phyloP scores from a whole-genome alignment of 2,329 filamentous ascomycete species.

The Diaporthe citriasiana region DNA sequence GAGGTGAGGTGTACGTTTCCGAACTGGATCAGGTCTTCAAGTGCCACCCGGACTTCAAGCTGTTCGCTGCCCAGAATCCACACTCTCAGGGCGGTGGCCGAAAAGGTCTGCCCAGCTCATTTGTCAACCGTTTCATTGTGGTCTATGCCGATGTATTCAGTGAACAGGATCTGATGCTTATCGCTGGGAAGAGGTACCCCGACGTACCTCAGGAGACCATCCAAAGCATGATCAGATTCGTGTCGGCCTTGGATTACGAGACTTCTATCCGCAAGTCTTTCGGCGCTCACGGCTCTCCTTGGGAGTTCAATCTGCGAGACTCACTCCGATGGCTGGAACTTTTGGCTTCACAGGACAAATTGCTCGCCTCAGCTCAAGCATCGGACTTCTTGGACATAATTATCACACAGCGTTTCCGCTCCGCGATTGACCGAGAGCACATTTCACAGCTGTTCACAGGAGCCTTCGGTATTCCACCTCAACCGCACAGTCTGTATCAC shows the following conservation, averaged over 20 bases:
- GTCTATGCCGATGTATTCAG: conserved; percentile 95
- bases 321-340: conserved; percentile 89
- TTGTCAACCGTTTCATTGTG: conserved; percentile 98
- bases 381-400: conserved; percentile 86
- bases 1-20: conserved; percentile 94
- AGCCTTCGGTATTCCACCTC: conserved; percentile 70
- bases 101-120: conserved; percentile 94
- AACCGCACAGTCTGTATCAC: conserved; percentile 77
- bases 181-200: conserved; percentile 84
- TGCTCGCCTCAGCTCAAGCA: conserved; percentile 72
- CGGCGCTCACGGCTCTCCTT: conserved; percentile 80
- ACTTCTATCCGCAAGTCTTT: conserved; percentile 73
- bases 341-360: conserved; percentile 70
- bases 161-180: conserved; percentile 83
- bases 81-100: conserved; percentile 96
- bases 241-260: conserved; percentile 82
- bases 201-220: conserved; percentile 71
- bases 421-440: conserved; percentile 73
- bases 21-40: conserved; percentile 96
- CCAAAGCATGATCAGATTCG: conserved; percentile 79
- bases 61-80: conserved; percentile 97
- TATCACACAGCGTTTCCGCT: conserved; percentile 90
- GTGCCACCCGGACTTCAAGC: conserved; percentile 88
- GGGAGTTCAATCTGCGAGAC: conserved; percentile 96
- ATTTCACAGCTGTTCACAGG: conserved; percentile 76